phyloP scores from a whole-genome alignment of 192 early-diverging fungal species.

The Entomortierella lignicola region DNA sequence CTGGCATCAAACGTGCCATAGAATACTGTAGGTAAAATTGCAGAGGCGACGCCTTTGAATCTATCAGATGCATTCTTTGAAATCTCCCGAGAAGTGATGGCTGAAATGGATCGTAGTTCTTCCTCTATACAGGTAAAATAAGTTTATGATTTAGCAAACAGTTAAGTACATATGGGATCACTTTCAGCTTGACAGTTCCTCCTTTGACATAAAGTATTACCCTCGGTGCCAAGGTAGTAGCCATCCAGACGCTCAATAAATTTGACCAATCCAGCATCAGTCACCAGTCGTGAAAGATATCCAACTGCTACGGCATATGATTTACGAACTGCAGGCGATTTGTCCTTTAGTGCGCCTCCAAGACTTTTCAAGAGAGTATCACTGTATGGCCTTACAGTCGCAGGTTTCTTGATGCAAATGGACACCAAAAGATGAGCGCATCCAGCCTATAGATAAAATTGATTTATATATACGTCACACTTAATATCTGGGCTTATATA shows the following conservation, averaged over 20 bases:
- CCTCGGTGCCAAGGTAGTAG: slow-evolving; percentile 79
- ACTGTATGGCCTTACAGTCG: slow-evolving; percentile 75
- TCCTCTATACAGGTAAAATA: slow-evolving; percentile 60
- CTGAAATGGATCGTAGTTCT: slow-evolving; percentile 75
- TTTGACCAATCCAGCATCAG: slow-evolving; percentile 66
- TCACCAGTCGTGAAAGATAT: slow-evolving; percentile 74
- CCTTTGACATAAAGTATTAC: slow-evolving; percentile 13
- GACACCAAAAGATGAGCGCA: slow-evolving; percentile 87
- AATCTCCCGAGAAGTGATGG: slow-evolving; percentile 75
- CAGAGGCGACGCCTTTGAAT: slow-evolving; percentile 62
- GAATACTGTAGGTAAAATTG: slow-evolving; percentile 77
- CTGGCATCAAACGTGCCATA: slow-evolving; percentile 75
- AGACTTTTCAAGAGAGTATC: slow-evolving; percentile 82
- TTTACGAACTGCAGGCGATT: slow-evolving; percentile 84
- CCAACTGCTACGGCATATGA: slow-evolving; percentile 88
- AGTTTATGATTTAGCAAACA: too few species aligned
- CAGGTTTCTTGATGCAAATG: slow-evolving; percentile 76
- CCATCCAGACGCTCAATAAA: slow-evolving; percentile 79
- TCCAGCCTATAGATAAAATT: slow-evolving; percentile 73
- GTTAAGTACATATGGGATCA: too few species aligned
- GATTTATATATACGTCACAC: too few species aligned
- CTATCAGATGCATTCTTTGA: slow-evolving; percentile 71
- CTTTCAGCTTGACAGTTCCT: too few species aligned
- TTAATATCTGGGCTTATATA: too few species aligned
- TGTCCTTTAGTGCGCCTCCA: slow-evolving; percentile 79